Conservation (phyloP, 225 moss, liverwort and hornwort species). For the Neckera pumila region DNA sequence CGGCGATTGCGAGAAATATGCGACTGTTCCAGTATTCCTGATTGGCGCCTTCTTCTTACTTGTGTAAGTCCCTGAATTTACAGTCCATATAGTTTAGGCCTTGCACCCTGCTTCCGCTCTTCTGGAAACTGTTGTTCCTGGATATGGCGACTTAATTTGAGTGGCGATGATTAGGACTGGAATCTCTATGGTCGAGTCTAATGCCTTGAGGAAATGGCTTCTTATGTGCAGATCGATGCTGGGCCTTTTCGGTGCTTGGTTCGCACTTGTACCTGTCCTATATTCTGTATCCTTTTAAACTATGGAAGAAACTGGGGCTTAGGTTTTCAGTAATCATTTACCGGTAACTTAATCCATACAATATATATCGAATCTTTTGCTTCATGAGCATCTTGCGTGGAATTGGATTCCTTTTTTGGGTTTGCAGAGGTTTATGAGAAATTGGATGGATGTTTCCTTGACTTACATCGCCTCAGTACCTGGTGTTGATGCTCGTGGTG, state of each 20-base stretch:
- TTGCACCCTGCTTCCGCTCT: background rate
- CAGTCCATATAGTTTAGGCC: background rate
- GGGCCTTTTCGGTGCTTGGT: conserved; percentile 40
- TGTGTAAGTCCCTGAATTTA: conserved; percentile 16
- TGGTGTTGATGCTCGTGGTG: conserved; percentile 25
- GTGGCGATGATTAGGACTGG: background rate
- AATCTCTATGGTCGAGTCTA: background rate
- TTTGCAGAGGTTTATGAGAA: background rate
- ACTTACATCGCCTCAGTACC: conserved; percentile 18
- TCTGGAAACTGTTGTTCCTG: background rate
- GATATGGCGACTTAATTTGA: background rate
- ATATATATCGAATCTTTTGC: background rate
- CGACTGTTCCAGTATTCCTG: conserved; percentile 42
- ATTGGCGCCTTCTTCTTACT: conserved; percentile 37
- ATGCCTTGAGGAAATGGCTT: background rate
- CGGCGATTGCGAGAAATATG: conserved; percentile 45
- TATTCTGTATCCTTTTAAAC: conserved; percentile 40
- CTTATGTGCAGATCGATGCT: conserved; percentile 34
- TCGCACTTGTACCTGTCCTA: conserved; percentile 21
- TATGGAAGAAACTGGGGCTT: background rate
- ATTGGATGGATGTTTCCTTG: background rate
- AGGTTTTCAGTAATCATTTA: background rate
- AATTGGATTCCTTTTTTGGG: background rate
- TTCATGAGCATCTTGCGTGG: background rate
- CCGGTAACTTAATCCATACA: background rate